phyloP scores from a whole-genome alignment of 345 rosid genomes.

The Rhodamnia argentea region DNA sequence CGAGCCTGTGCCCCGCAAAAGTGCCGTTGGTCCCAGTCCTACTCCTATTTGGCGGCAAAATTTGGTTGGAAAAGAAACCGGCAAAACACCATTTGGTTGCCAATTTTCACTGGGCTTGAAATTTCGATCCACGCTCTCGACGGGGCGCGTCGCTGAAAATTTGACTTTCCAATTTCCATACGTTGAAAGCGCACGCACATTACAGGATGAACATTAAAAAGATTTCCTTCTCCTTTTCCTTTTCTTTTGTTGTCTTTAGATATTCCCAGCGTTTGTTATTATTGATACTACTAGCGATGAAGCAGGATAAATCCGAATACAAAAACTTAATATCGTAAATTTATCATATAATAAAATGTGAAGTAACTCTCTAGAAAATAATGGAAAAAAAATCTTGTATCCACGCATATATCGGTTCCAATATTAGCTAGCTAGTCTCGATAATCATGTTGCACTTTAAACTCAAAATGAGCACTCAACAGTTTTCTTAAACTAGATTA shows the following conservation, averaged over 20 bases:
- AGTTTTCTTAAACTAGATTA: rapidly evolving
- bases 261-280: neutral
- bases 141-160: neutral
- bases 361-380: neutral
- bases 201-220: neutral
- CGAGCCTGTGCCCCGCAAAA: neutral
- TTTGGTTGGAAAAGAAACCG: neutral
- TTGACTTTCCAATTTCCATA: neutral
- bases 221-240: neutral
- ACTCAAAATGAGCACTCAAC: rapidly evolving
- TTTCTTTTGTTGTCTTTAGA: neutral
- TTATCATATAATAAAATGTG: neutral
- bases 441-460: neutral
- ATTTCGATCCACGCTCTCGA: neutral
- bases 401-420: neutral
- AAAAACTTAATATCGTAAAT: neutral
- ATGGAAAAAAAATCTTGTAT: neutral
- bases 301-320: neutral
- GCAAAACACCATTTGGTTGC: neutral
- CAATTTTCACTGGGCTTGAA: neutral
- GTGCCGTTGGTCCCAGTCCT: neutral
- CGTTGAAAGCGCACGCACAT: neutral
- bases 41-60: neutral
- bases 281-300: no score
- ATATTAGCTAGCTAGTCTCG: rapidly evolving